These are phyloP conservation scores for Quercus dentata DNA, from an alignment of 306 rosid species.

Conservation along the genomic window DNA sequence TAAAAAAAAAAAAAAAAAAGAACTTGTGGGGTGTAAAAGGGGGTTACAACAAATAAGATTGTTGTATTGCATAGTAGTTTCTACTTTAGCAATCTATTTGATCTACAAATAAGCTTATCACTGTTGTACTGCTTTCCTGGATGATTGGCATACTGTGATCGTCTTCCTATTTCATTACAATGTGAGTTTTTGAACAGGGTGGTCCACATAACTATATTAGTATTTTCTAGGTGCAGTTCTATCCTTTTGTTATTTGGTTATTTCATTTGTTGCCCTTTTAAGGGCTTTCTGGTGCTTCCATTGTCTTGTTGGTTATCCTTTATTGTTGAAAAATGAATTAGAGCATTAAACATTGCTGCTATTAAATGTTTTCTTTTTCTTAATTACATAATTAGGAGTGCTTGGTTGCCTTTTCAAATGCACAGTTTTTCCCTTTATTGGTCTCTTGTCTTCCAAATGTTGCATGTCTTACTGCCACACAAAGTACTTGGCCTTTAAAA, in stretches of 20 bases:
- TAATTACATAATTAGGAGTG: neutral
- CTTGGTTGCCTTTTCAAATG: neutral
- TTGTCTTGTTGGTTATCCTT: neutral
- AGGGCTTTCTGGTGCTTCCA: neutral
- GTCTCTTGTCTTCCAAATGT: neutral
- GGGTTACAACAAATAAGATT: neutral
- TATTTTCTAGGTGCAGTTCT: neutral
- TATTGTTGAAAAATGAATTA: neutral
- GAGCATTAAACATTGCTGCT: neutral
- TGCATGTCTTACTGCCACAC: neutral
- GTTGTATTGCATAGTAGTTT: neutral
- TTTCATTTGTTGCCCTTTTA: neutral
- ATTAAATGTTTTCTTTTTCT: neutral
- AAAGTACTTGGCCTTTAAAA: neutral
- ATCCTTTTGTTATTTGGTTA: neutral
- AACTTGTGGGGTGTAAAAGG: neutral
- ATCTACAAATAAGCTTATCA: neutral
- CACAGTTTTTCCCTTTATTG: neutral
- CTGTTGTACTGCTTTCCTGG: neutral
- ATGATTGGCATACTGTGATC: neutral
- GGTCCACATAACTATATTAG: neutral
- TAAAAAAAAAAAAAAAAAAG: too few species aligned
- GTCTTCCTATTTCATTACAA: too few species aligned
- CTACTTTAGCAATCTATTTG: neutral
- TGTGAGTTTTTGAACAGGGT: neutral